Conservation (phyloP, 371 early-diverging fungal genomes). For the Blakeslea trispora region DNA sequence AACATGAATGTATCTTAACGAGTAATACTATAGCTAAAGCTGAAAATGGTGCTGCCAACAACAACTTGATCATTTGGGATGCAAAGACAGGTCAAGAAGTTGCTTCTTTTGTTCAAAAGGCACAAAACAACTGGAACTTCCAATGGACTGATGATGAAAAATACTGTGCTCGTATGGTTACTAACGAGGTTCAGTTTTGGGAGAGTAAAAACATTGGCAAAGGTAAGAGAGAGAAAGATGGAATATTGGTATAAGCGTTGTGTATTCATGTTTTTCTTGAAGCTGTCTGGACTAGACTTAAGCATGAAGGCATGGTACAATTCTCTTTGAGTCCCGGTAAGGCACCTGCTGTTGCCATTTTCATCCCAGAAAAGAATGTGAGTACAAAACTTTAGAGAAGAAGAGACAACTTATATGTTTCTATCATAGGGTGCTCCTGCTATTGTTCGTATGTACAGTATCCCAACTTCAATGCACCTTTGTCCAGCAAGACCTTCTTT, state of each 20-base stretch:
- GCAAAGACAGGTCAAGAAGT: conserved; percentile 68
- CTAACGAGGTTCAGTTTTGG: conserved; percentile 90
- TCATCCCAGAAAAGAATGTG: conserved; percentile 83
- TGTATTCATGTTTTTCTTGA: not conserved
- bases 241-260: conserved; percentile 13
- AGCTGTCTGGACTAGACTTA: conserved; percentile 62
- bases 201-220: conserved; percentile 68
- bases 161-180: conserved; percentile 83
- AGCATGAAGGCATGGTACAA: conserved; percentile 75
- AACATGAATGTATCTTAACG: too few species aligned
- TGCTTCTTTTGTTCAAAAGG: conserved; percentile 81
- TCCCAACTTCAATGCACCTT: conserved; percentile 72
- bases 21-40: conserved; percentile 77
- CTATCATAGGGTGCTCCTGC: conserved; percentile 70
- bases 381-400: not conserved
- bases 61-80: conserved; percentile 83
- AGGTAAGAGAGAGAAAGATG: conserved; percentile 43
- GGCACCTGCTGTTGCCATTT: conserved; percentile 81
- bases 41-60: conserved; percentile 64
- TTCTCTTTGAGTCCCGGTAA: conserved; percentile 92
- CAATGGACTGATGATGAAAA: conserved; percentile 95
- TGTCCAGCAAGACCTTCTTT: conserved; percentile 90
- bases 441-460: conserved; percentile 77
- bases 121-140: conserved; percentile 77
- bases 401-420: not conserved